Evolutionary conservation across 2,329 filamentous ascomycete genomes (phyloP).

Genomic region (Phialophora tarda): DNA sequence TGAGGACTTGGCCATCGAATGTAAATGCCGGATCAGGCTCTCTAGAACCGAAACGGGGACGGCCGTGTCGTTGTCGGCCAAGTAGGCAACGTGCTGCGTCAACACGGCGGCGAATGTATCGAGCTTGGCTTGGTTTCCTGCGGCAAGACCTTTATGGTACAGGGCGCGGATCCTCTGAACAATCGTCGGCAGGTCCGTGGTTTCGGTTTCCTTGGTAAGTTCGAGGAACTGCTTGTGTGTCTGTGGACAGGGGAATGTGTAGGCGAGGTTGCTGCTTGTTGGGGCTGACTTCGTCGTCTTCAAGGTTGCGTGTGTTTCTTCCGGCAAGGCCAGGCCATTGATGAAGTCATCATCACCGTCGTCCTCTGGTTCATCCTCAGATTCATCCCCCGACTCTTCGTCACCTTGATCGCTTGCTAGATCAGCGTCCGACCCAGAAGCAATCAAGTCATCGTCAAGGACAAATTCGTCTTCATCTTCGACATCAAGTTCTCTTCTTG

Average conservation of each 20-base stretch:
- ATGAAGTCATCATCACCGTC: conserved; percentile 74
- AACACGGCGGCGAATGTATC: conserved; percentile 58
- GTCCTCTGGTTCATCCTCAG: conserved; percentile 62
- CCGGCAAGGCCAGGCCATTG: conserved; percentile 63
- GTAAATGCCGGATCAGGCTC: conserved; percentile 82
- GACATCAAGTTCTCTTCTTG: conserved; percentile 64
- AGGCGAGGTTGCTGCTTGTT: conserved; percentile 65
- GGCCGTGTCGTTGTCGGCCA: conserved; percentile 53
- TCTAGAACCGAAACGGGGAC: conserved; percentile 72
- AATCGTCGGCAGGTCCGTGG: conserved; percentile 73
- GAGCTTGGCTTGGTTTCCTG: conserved; percentile 84
- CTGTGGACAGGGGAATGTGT: conserved; percentile 83
- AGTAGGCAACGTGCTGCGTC: conserved; percentile 63
- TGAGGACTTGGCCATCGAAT: conserved; percentile 88
- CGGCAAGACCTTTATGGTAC: conserved; percentile 86
- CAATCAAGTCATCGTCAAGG: conserved; percentile 85
- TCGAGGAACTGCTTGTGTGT: conserved; percentile 74
- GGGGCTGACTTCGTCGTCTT: conserved; percentile 61
- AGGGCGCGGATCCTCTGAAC: conserved; percentile 88
- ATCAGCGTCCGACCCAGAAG: conserved; percentile 70
- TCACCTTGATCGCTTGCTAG: conserved; percentile 50
- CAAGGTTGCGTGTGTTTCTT: conserved; percentile 47
- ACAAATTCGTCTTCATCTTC: conserved; percentile 95
- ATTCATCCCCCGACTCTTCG: conserved; percentile 58
- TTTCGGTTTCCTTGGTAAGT: conserved; percentile 65